Conservation (phyloP, 805 yeast genomes). For the Pichia californica region DNA sequence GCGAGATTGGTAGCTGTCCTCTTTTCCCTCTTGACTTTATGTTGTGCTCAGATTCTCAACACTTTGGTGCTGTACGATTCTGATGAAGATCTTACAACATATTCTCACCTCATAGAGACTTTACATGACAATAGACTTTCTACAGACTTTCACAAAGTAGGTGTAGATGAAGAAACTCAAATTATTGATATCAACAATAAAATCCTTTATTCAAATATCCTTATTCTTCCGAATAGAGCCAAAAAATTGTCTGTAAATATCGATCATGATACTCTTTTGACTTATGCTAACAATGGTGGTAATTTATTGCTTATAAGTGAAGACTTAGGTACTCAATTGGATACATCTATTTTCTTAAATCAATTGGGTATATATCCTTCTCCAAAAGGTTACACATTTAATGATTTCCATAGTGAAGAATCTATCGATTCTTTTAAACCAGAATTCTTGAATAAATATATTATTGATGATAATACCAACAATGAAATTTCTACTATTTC, state of each 20-base stretch:
- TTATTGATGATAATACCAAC: constrained; percentile 13
- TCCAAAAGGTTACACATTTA: constrained; percentile 59
- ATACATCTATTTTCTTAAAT: constrained; percentile 58
- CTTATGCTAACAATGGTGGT: constrained; percentile 64
- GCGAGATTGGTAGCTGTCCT: too few relatives aligned
- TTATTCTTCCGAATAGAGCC: constrained; percentile 53
- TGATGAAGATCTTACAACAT: neutral
- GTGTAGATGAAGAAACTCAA: constrained; percentile 9
- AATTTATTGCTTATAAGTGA: constrained; percentile 61
- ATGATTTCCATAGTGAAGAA: constrained; percentile 54
- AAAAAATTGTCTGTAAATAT: constrained; percentile 36
- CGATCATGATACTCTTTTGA: constrained; percentile 43
- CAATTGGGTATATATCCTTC: constrained; percentile 82
- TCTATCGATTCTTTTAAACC: constrained; percentile 17
- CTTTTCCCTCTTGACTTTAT: too few relatives aligned
- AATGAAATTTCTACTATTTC: constrained; percentile 3
- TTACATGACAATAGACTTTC: neutral
- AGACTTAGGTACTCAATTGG: constrained; percentile 48
- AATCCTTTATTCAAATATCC: constrained; percentile 46
- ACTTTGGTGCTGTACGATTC: neutral
- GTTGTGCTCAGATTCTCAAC: neutral
- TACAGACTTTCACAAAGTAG: neutral
- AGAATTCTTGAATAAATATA: constrained; percentile 26
- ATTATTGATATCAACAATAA: constrained; percentile 36
- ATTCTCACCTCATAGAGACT: neutral